Evolutionary conservation across 2,329 filamentous ascomycete species (phyloP).

Genomic region (Kalaharituber pfeilii): DNA sequence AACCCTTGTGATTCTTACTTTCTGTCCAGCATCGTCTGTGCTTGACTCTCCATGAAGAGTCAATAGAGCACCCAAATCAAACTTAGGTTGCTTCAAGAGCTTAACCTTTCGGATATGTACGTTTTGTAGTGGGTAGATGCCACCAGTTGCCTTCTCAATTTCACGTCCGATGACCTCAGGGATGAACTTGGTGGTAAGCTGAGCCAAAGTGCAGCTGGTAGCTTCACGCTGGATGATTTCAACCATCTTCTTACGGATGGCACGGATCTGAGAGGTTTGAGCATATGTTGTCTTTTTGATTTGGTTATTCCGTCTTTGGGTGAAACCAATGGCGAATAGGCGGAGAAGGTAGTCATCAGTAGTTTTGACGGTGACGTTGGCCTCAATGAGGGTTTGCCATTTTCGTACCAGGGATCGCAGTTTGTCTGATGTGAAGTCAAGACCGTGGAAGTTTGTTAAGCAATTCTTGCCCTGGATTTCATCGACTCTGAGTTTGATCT

Average conservation of each 20-base stretch:
- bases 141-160: constrained; percentile 98
- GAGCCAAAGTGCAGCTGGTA: constrained; percentile 77
- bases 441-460: constrained; percentile 99
- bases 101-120: constrained; percentile 99
- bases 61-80: constrained; percentile 92
- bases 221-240: constrained; percentile 98
- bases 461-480: constrained; percentile 99
- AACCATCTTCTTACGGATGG: constrained; percentile 98
- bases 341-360: constrained; percentile 99
- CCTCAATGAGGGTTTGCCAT: constrained; percentile 98
- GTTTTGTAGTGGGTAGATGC: constrained; percentile 99
- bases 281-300: constrained; percentile 99
- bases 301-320: constrained; percentile 97
- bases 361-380: constrained; percentile 99
- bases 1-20: too few relatives aligned
- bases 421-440: constrained; percentile 99
- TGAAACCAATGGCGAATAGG: constrained; percentile 98
- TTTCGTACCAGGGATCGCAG: constrained; percentile 97
- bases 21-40: constrained; percentile 91
- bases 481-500: constrained; percentile 96
- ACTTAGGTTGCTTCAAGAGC: constrained; percentile 96
- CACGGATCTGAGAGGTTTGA: constrained; percentile 86
- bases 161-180: constrained; percentile 98
- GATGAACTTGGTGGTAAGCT: constrained; percentile 97
- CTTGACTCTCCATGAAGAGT: constrained; percentile 93